Evolutionary conservation across 352 stramenopile genomes (phyloP).

Genomic region (Phytophthora multivora): DNA sequence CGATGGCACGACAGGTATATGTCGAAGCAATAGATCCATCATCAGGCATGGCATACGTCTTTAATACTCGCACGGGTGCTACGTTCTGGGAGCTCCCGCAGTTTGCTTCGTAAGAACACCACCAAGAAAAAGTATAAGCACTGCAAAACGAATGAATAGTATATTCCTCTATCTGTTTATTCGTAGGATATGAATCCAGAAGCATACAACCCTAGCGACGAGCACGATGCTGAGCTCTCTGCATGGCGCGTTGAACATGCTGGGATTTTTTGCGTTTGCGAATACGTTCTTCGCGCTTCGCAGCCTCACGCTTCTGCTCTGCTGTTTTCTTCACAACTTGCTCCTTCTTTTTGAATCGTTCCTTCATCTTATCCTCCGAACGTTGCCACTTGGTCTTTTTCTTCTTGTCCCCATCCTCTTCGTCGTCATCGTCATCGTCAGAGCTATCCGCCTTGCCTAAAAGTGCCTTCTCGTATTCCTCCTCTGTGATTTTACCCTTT

Average conservation of each 20-base stretch:
- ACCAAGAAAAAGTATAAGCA: neutral
- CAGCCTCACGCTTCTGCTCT: constrained; percentile 72
- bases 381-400: constrained; percentile 73
- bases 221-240: constrained; percentile 53
- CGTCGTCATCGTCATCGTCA: constrained; percentile 43
- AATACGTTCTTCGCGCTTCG: constrained; percentile 84
- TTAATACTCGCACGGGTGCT: constrained; percentile 59
- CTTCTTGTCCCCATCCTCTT: constrained; percentile 33
- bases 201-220: constrained; percentile 25
- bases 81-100: constrained; percentile 56
- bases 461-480: constrained; percentile 90
- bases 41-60: constrained; percentile 53
- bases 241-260: constrained; percentile 65
- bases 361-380: constrained; percentile 72
- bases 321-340: constrained; percentile 70
- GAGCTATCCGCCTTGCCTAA: constrained; percentile 53
- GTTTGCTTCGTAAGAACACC: constrained; percentile 37
- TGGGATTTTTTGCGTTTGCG: constrained; percentile 80
- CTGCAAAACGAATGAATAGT: constrained; percentile 25
- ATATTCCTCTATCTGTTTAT: constrained; percentile 36
- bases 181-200: constrained; percentile 1
- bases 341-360: constrained; percentile 88
- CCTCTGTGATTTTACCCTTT: constrained; percentile 97
- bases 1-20: constrained; percentile 48
- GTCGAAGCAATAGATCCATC: constrained; percentile 46